phyloP scores from a whole-genome alignment of 163 green algal species.

The Trebouxiophyceae sp. region DNA sequence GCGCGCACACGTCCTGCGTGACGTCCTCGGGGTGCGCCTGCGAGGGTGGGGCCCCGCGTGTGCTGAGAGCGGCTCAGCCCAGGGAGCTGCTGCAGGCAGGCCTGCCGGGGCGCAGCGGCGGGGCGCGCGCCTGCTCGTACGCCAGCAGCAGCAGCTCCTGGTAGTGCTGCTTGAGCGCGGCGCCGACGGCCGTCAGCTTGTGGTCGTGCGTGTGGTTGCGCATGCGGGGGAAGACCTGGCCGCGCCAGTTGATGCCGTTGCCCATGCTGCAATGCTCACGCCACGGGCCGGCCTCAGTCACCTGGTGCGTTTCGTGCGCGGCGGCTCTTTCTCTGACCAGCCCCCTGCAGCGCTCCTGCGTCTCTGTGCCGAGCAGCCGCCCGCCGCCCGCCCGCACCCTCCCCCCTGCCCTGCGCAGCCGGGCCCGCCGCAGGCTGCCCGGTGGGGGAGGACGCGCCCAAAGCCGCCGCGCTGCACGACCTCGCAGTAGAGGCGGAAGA shows the following conservation, averaged over 20 bases:
- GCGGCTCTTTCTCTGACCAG: no score
- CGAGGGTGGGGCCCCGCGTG: no score
- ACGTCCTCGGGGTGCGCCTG: conserved; percentile 37
- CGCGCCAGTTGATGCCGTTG: conserved; percentile 83
- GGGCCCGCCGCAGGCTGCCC: no score
- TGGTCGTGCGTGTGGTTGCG: conserved; percentile 32
- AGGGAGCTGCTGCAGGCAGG: no score
- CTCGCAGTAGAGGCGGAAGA: conserved; percentile 58
- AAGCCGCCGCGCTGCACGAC: conserved; percentile 16
- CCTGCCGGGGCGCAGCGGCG: no score
- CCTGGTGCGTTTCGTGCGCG: no score
- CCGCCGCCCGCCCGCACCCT: no score
- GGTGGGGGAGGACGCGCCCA: not conserved
- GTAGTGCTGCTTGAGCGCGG: conserved; percentile 58
- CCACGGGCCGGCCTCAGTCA: no score
- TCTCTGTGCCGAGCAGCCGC: no score
- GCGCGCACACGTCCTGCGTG: conserved; percentile 13
- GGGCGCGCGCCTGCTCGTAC: conserved; percentile 34
- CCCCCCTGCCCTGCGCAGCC: no score
- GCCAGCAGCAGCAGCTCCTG: conserved; percentile 42
- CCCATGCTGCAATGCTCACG: conserved; percentile 34
- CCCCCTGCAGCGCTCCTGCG: no score
- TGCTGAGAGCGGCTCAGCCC: no score
- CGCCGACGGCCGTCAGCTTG: conserved; percentile 48
- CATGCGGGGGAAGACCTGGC: conserved; percentile 53